A percentile compares a stretch with the other conserved stretches of the same genome.
These are phyloP conservation scores for Suillus ampliporus DNA, from an alignment of 768 basidiomycete genomes.

Conservation along the genomic window DNA sequence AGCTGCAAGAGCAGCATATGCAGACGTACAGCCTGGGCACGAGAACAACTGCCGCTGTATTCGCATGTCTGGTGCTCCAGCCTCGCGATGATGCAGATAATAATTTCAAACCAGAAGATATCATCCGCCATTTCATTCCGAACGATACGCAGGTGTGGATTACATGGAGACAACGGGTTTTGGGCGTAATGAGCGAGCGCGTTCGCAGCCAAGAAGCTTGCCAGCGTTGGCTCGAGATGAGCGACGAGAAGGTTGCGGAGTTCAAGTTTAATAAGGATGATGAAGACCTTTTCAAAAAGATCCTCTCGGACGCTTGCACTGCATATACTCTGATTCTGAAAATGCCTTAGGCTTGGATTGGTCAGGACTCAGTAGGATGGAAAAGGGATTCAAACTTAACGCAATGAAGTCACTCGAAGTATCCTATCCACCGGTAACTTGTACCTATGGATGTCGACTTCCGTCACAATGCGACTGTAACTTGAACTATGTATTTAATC, in stretches of 20 bases:
- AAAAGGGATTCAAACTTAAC: too few relatives aligned
- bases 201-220: not conserved
- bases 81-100: not conserved
- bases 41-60: slow-evolving; percentile 13
- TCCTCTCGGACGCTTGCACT: not conserved
- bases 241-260: not conserved
- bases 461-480: too few relatives aligned
- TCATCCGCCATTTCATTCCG: slow-evolving; percentile 13
- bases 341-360: not conserved
- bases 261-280: not conserved
- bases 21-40: slow-evolving; percentile 9
- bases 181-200: not conserved
- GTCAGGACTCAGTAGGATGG: too few relatives aligned
- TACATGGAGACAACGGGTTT: slow-evolving; percentile 5
- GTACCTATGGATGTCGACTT: not conserved
- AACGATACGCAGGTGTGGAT: slow-evolving; percentile 15
- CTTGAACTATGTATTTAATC: not conserved
- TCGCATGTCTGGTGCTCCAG: slow-evolving; percentile 9
- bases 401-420: too few relatives aligned
- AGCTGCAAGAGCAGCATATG: slow-evolving; percentile 3
- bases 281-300: not conserved
- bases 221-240: not conserved
- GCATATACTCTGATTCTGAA: not conserved
- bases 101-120: not conserved
- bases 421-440: not conserved